phyloP scores from a whole-genome alignment of 257 asterid genomes.

The Solanum lycopersicoides region DNA sequence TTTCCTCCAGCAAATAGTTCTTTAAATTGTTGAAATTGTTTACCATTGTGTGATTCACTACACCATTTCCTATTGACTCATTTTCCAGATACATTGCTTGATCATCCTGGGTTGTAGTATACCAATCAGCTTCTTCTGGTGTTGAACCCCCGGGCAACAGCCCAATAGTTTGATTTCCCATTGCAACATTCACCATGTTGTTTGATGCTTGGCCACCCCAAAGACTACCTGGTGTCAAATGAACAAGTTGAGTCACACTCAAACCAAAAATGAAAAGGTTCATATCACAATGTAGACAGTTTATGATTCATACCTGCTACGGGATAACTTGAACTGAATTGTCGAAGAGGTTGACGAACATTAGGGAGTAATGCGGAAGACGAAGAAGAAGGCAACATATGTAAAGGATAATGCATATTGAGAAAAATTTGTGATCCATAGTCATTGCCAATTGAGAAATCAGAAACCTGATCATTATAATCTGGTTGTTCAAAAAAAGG shows the following conservation, averaged over 20 bases:
- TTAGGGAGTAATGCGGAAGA: neutral
- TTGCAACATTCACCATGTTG: neutral
- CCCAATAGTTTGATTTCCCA: neutral
- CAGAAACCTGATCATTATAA: neutral
- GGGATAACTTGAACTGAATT: constrained; percentile 5
- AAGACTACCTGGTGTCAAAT: neutral
- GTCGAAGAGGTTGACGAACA: neutral
- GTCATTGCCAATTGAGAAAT: constrained; percentile 5
- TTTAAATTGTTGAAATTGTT: neutral
- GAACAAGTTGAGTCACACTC: neutral
- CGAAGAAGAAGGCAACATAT: neutral
- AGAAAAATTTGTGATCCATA: constrained; percentile 1
- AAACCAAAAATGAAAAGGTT: neutral
- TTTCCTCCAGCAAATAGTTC: constrained; percentile 6
- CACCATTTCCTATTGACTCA: neutral
- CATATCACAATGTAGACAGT: too few species aligned
- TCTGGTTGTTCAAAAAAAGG: constrained; percentile 28
- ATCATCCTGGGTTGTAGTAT: neutral
- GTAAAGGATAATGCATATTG: neutral
- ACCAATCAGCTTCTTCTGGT: neutral
- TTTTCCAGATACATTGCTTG: neutral
- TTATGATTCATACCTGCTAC: constrained; percentile 18
- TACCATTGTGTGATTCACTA: neutral
- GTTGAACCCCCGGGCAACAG: neutral
- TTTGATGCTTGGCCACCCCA: constrained; percentile 1